Percentiles rank a stretch among this genome's conserved stretches.
phyloP scores from a whole-genome alignment of 2,329 filamentous ascomycete species.

The Rutstroemia sp. region DNA sequence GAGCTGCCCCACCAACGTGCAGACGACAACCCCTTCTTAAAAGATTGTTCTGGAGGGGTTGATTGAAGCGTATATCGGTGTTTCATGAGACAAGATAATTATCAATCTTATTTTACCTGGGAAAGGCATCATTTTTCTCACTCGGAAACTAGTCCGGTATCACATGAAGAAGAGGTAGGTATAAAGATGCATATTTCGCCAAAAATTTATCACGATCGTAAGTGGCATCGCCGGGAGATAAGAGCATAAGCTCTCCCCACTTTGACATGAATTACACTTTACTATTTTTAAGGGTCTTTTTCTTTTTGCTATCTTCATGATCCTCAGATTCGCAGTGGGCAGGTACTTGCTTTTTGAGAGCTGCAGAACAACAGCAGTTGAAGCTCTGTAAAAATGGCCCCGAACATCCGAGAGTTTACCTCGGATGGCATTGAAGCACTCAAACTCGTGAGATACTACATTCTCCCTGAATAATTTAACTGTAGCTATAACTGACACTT shows the following conservation, averaged over 20 bases:
- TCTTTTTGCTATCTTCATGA: not conserved
- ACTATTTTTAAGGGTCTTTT: not conserved
- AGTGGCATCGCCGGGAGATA: not conserved
- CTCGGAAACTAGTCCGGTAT: too few relatives aligned
- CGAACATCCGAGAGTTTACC: not conserved
- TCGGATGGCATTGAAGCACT: slow-evolving; percentile 23
- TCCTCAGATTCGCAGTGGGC: too few relatives aligned
- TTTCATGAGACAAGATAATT: too few relatives aligned
- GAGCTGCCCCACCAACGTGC: not conserved
- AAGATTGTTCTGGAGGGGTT: too few relatives aligned
- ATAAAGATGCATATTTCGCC: slow-evolving; percentile 1
- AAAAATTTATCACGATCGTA: slow-evolving; percentile 2
- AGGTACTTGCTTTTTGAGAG: too few relatives aligned
- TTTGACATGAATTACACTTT: not conserved
- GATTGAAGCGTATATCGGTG: too few relatives aligned
- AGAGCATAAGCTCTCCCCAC: slow-evolving; percentile 1
- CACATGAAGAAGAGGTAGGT: not conserved
- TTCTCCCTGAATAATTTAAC: not conserved
- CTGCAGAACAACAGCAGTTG: not conserved
- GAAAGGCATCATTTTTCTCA: too few relatives aligned
- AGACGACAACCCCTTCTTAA: too few relatives aligned
- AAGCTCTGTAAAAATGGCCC: not conserved
- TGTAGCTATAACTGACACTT: slow-evolving; percentile 12
- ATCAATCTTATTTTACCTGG: too few relatives aligned
- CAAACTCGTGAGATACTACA: slow-evolving; percentile 18